Evolutionary conservation across 805 yeast genomes (phyloP).

Genomic region (Yamadazyma philogaea): DNA sequence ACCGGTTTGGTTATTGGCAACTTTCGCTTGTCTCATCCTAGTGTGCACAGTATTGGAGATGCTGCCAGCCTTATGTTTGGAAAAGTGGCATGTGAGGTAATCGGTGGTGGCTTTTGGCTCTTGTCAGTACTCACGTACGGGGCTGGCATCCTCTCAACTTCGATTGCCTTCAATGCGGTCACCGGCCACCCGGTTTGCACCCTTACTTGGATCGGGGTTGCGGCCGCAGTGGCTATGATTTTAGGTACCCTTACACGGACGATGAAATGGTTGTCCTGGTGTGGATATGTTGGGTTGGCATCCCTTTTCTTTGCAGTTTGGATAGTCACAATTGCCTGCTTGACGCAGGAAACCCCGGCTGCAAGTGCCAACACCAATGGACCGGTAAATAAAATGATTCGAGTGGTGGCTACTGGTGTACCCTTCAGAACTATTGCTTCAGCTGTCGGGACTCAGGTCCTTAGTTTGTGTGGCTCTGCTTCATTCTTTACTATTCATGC

Average conservation of each 20-base stretch:
- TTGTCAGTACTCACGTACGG: slow-evolving; percentile 10
- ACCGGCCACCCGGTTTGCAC: slow-evolving; percentile 12
- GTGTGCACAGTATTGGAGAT: slow-evolving; percentile 13
- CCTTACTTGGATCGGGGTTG: slow-evolving; percentile 11
- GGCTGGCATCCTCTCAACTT: slow-evolving; percentile 9
- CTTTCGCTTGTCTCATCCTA: slow-evolving; percentile 12
- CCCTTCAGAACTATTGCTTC: slow-evolving; percentile 8
- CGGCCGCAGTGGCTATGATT: slow-evolving; percentile 10
- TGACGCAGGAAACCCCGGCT: slow-evolving; percentile 11
- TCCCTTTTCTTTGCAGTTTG: slow-evolving; percentile 10
- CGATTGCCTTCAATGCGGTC: slow-evolving; percentile 11
- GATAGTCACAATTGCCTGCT: slow-evolving; percentile 14
- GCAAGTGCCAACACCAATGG: slow-evolving; percentile 10
- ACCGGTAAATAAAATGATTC: slow-evolving; percentile 9
- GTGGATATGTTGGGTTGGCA: slow-evolving; percentile 10
- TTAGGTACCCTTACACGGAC: slow-evolving; percentile 10
- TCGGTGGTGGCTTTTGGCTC: slow-evolving; percentile 12
- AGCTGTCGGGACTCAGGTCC: slow-evolving; percentile 12
- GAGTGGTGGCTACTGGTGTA: slow-evolving; percentile 5
- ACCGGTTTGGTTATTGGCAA: slow-evolving; percentile 11
- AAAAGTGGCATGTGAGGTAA: slow-evolving; percentile 8
- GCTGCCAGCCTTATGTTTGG: slow-evolving; percentile 12
- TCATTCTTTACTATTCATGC: slow-evolving; percentile 14
- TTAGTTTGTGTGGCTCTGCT: slow-evolving; percentile 13
- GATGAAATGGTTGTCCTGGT: slow-evolving; percentile 11